Base-by-base conservation (phyloP, 2,329 filamentous ascomycete genomes). In the Fusarium coicis region DNA sequence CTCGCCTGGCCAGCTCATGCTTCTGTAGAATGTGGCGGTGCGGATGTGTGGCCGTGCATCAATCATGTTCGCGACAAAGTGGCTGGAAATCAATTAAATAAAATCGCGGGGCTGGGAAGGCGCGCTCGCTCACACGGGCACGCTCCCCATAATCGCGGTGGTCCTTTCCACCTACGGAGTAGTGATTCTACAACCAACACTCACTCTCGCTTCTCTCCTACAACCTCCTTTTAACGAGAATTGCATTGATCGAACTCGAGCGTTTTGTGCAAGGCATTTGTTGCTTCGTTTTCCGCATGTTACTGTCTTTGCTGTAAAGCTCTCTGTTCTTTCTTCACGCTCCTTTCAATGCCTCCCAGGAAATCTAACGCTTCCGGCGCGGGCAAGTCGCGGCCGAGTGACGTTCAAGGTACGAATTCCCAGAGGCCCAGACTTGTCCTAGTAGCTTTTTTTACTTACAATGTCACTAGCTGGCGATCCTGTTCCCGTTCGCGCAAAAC, bases 381-480 rank as follows among this genome's bases (percentile, higher is more conserved):
- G 28, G 58, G 74, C 44, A 75, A 77, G 66, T 78, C 82, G 23
- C 79, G 83, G 37, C 82, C 84, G 63, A 80, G 85, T 76, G 79
- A 82, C 72, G 79, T 85, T 36, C 82, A 85, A 77, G 82, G 85
- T 85, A 79, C n/a, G 55, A 21, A 26, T n/a, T 26, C 11, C 3
- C 21, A 10, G 3, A 43, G n/a, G 39, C 11, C 9, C 14, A 15
- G 5, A 26, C 28, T 49, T 37, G 7, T 32, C 19, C 5, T 16
- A 30, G 19, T 34, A 26, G 11, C 21, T 8, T 43, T 10, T 7
- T 15, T 36, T 79, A 72, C 81, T 79, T 59, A 66, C 69, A 26
- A 18, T 30, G n/a, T 34, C 19, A 63, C 42, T 68, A 94, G 92
- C 93, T 76, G 93, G 93, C 67, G 93, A 95, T 77, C 93, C 93